Evolutionary conservation across 768 basidiomycete genomes (phyloP).

Genomic region (Russula sp.): DNA sequence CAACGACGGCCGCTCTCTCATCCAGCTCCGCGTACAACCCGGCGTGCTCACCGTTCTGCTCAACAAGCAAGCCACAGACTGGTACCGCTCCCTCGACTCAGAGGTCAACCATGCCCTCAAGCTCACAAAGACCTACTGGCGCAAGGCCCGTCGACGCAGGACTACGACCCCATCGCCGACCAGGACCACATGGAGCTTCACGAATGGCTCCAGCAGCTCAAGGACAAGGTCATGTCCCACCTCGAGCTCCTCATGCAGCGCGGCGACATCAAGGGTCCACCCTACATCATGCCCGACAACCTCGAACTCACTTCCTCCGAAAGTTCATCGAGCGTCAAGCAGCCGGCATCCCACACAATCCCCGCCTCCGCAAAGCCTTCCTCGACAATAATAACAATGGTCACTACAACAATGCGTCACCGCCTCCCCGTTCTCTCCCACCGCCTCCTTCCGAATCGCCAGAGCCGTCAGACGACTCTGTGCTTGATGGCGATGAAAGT

Average conservation of each 20-base stretch:
- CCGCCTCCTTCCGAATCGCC: conserved; percentile 25
- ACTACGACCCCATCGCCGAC: conserved; percentile 80
- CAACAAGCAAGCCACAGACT: conserved; percentile 75
- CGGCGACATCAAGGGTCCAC: conserved; percentile 80
- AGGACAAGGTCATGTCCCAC: conserved; percentile 86
- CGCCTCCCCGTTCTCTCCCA: conserved; percentile 16
- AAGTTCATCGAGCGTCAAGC: conserved; percentile 81
- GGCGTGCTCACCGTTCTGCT: conserved; percentile 74
- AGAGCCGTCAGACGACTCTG: conserved; percentile 31
- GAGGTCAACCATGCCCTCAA: conserved; percentile 81
- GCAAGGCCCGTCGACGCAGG: conserved; percentile 74
- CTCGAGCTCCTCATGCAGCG: conserved; percentile 84
- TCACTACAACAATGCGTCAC: conserved; percentile 3
- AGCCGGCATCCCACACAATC: conserved; percentile 74
- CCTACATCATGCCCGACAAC: conserved; percentile 77
- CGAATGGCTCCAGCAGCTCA: conserved; percentile 83
- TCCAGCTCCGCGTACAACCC: conserved; percentile 79
- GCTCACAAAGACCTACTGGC: conserved; percentile 83
- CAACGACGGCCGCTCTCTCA: conserved; percentile 66
- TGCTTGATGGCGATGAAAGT: conserved; percentile 19
- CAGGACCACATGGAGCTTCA: conserved; percentile 89
- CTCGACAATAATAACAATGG: conserved; percentile 20
- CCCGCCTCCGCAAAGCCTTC: conserved; percentile 53
- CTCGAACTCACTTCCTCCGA: conserved; percentile 72
- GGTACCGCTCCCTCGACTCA: conserved; percentile 74